phyloP scores from a whole-genome alignment of 1,139 yeast species.

The Candida albicans region DNA sequence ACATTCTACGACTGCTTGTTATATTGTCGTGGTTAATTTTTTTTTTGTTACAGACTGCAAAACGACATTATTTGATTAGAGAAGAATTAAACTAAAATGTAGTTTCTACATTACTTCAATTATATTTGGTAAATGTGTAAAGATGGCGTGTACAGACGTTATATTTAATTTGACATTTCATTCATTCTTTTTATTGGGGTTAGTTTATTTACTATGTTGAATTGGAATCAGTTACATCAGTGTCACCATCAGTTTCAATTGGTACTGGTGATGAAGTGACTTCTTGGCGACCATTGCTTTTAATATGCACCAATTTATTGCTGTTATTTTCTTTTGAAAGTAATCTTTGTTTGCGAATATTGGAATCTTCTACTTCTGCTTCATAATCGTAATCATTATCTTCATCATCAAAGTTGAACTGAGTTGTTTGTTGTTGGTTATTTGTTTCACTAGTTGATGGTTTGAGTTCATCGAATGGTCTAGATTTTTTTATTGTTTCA shows the following conservation, averaged over 20 bases:
- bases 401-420: slow-evolving; percentile 17
- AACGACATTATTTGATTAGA: neutral
- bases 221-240: slow-evolving; percentile 42
- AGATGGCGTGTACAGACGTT: neutral
- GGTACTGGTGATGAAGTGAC: slow-evolving; percentile 23
- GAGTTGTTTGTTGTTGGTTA: slow-evolving; percentile 1
- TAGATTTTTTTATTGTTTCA: slow-evolving; percentile 7
- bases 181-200: neutral
- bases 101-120: no score
- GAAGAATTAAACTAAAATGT: neutral
- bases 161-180: no score
- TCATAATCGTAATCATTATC: slow-evolving; percentile 19
- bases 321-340: slow-evolving; percentile 29
- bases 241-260: slow-evolving; percentile 11
- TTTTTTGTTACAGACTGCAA: neutral
- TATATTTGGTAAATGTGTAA: no score
- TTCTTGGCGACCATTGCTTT: slow-evolving; percentile 24
- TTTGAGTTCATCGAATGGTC: slow-evolving; percentile 5
- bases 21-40: neutral
- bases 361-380: slow-evolving; percentile 20
- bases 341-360: slow-evolving; percentile 35
- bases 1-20: no score
- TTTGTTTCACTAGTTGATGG: neutral
- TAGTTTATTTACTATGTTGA: slow-evolving; percentile 31
- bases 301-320: slow-evolving; percentile 27